phyloP scores from a whole-genome alignment of 305 asterid species.

The Fraxinus paxiana region DNA sequence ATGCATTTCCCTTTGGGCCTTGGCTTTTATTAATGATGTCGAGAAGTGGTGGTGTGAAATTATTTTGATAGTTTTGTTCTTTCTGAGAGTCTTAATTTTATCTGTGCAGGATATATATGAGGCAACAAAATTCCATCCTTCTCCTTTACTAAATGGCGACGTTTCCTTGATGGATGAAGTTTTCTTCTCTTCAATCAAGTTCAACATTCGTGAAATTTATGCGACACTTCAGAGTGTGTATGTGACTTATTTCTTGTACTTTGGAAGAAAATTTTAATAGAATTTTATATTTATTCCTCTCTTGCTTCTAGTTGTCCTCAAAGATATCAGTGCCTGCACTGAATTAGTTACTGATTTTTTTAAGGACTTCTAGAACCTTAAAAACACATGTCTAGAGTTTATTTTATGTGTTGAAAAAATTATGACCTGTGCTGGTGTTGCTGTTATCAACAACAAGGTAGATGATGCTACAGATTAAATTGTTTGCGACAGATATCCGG shows the following conservation, averaged over 20 bases:
- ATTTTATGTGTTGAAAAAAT: neutral
- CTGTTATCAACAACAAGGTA: neutral
- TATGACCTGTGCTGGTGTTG: neutral
- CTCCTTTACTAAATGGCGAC: slow-evolving; percentile 52
- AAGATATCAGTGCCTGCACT: slow-evolving; percentile 15
- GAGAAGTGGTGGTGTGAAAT: neutral
- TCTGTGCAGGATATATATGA: slow-evolving; percentile 82
- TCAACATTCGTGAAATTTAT: slow-evolving; percentile 55
- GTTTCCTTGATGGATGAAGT: slow-evolving; percentile 52
- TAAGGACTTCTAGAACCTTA: neutral
- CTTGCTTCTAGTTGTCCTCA: slow-evolving; percentile 6
- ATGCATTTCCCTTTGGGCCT: slow-evolving; percentile 18
- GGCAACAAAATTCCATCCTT: slow-evolving; percentile 86
- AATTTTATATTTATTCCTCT: slow-evolving; percentile 8
- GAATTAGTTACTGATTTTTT: neutral
- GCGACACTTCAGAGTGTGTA: slow-evolving; percentile 66
- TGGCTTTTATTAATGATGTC: slow-evolving; percentile 15
- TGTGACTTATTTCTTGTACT: slow-evolving; percentile 24
- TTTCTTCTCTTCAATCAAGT: slow-evolving; percentile 58
- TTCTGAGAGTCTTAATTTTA: slow-evolving; percentile 23
- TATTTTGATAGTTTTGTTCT: slow-evolving; percentile 12
- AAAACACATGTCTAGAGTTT: neutral
- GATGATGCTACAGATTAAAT: neutral
- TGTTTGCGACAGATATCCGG: neutral
- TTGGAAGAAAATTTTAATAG: slow-evolving; percentile 5